phyloP scores from a whole-genome alignment of 2,329 filamentous ascomycete genomes.

The Teratosphaeria pseudoeucalypti region DNA sequence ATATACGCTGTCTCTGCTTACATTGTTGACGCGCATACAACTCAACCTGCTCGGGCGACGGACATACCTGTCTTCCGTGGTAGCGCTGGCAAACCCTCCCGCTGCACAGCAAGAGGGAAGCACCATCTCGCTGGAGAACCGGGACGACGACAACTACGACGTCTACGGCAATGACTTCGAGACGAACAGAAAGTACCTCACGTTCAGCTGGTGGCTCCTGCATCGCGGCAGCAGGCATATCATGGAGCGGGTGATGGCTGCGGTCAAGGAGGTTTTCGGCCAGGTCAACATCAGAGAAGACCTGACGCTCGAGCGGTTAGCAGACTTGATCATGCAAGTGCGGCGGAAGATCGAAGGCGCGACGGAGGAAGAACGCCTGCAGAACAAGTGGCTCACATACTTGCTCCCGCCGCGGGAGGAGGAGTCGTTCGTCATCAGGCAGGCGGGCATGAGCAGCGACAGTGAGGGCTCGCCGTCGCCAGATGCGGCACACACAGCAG shows the following conservation, averaged over 20 bases:
- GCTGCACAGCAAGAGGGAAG: constrained; percentile 48
- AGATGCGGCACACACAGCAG: constrained; percentile 5
- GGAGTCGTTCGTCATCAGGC: constrained; percentile 73
- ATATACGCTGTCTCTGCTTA: constrained; percentile 81
- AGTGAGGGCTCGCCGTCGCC: constrained; percentile 19
- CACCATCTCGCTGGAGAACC: constrained; percentile 81
- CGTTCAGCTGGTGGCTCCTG: constrained; percentile 96
- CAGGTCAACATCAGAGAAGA: constrained; percentile 79
- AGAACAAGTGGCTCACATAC: constrained; percentile 67
- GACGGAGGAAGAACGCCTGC: constrained; percentile 53
- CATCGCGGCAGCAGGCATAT: constrained; percentile 81
- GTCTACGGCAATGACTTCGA: constrained; percentile 89
- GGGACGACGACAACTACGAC: constrained; percentile 77
- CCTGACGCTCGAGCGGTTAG: constrained; percentile 68
- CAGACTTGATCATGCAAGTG: constrained; percentile 70
- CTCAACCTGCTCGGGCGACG: constrained; percentile 91
- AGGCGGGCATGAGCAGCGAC: constrained; percentile 61
- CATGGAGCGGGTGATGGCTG: constrained; percentile 69
- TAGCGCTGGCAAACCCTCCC: constrained; percentile 70
- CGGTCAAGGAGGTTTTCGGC: constrained; percentile 85
- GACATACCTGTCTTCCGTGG: constrained; percentile 91
- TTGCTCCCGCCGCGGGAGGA: constrained; percentile 69
- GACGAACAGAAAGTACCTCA: constrained; percentile 87
- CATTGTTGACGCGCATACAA: constrained; percentile 86
- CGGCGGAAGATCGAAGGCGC: constrained; percentile 74